These are phyloP conservation scores for Hypoxylon intermedium DNA, from an alignment of 495 filamentous ascomycete species.

Conservation along the genomic window DNA sequence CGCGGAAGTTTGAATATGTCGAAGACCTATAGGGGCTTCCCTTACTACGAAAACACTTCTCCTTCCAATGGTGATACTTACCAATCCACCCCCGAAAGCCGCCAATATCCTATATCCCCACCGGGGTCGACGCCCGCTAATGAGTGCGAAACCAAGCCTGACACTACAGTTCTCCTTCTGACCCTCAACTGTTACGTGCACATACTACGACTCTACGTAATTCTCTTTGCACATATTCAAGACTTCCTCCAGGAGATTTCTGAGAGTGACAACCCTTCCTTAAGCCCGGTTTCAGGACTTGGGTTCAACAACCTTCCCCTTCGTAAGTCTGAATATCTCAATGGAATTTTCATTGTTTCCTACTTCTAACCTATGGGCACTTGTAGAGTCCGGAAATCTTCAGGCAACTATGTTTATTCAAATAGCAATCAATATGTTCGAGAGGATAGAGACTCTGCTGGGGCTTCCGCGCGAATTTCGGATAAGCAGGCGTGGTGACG, in stretches of 20 bases:
- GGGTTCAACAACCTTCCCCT: constrained; percentile 27
- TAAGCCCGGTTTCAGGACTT: constrained; percentile 25
- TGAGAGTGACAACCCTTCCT: constrained; percentile 21
- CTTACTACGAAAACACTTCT: too few species aligned
- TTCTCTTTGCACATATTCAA: constrained; percentile 26
- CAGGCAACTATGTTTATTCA: constrained; percentile 35
- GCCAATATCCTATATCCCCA: too few species aligned
- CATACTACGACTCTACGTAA: constrained; percentile 23
- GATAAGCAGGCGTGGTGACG: background rate
- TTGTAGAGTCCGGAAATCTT: constrained; percentile 34
- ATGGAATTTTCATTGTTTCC: too few species aligned
- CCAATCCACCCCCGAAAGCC: too few species aligned
- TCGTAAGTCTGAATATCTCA: constrained; percentile 17
- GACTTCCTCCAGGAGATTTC: constrained; percentile 19
- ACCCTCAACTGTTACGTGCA: constrained; percentile 33
- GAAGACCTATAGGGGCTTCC: too few species aligned
- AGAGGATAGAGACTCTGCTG: constrained; percentile 30
- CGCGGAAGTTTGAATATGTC: too few species aligned
- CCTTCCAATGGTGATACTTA: too few species aligned
- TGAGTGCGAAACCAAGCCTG: background rate
- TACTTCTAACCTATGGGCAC: background rate
- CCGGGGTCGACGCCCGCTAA: background rate
- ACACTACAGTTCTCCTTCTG: constrained; percentile 29
- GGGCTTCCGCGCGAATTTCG: constrained; percentile 30
- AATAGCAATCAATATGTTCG: constrained; percentile 28